Percentiles rank a stretch among this genome's conserved stretches.
Conservation (phyloP, 2,329 filamentous ascomycete species). For the Drechslera avenae region DNA sequence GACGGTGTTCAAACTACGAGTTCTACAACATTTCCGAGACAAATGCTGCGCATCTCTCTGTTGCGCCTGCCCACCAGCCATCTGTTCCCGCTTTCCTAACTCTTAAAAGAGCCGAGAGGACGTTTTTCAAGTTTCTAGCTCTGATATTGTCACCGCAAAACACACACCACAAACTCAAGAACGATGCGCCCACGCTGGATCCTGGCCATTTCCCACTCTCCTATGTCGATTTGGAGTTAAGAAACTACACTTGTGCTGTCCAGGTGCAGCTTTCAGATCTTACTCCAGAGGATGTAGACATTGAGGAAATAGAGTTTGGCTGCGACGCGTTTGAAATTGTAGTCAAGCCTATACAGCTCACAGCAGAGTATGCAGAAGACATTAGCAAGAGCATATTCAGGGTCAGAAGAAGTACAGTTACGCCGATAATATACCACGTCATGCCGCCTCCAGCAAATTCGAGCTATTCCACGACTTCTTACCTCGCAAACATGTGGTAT, state of each 20-base stretch:
- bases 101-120: slow-evolving; percentile 69
- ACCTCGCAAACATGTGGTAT: slow-evolving; percentile 63
- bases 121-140: slow-evolving; percentile 71
- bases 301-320: slow-evolving; percentile 68
- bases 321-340: slow-evolving; percentile 70
- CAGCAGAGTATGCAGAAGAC: slow-evolving; percentile 38
- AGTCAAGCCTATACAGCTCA: slow-evolving; percentile 49
- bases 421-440: slow-evolving; percentile 52
- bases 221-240: slow-evolving; percentile 62
- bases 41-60: slow-evolving; percentile 26
- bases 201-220: slow-evolving; percentile 67
- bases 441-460: slow-evolving; percentile 31
- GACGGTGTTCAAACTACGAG: slow-evolving; percentile 72
- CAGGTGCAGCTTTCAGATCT: slow-evolving; percentile 66
- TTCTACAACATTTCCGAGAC: slow-evolving; percentile 75
- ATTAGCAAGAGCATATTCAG: slow-evolving; percentile 65
- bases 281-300: slow-evolving; percentile 59
- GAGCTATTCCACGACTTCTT: slow-evolving; percentile 43
- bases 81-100: slow-evolving; percentile 65
- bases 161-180: slow-evolving; percentile 30
- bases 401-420: slow-evolving; percentile 65
- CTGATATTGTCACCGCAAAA: slow-evolving; percentile 61
- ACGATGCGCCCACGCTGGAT: slow-evolving; percentile 58
- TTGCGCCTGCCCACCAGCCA: slow-evolving; percentile 39
- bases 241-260: slow-evolving; percentile 70